A percentile compares a stretch with the other conserved stretches of the same genome.
phyloP scores from a whole-genome alignment of 768 basidiomycete genomes.

The Boletus fagicola region DNA sequence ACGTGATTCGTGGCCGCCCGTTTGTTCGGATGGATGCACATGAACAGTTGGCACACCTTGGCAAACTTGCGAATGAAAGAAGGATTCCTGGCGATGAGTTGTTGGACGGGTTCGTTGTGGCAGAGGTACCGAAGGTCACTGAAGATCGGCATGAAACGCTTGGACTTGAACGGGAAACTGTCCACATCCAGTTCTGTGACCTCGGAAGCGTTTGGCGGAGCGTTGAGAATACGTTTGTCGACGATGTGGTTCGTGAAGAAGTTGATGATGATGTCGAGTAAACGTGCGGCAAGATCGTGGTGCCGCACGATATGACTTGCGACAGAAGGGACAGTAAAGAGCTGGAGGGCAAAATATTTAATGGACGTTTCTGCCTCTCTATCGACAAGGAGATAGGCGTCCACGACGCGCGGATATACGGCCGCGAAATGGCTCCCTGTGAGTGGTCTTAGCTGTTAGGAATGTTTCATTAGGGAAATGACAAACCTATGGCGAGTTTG shows the following conservation, averaged over 20 bases:
- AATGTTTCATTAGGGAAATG: constrained; percentile 9
- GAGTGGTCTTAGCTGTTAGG: constrained; percentile 2
- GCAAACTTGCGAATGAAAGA: constrained; percentile 71
- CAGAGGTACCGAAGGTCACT: constrained; percentile 85
- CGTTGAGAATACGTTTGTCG: constrained; percentile 60
- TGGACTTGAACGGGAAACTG: constrained; percentile 85
- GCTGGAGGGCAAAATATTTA: constrained; percentile 88
- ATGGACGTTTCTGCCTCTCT: constrained; percentile 94
- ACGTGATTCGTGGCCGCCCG: constrained; percentile 81
- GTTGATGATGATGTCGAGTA: constrained; percentile 80
- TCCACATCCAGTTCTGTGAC: constrained; percentile 68
- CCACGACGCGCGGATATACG: constrained; percentile 84
- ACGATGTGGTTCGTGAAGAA: constrained; percentile 92
- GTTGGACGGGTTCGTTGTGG: constrained; percentile 77
- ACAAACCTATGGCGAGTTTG: constrained; percentile 71
- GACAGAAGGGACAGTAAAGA: constrained; percentile 89
- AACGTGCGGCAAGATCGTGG: constrained; percentile 68
- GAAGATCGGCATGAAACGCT: constrained; percentile 95
- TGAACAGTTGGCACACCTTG: constrained; percentile 82
- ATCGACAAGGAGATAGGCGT: constrained; percentile 89
- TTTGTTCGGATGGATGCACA: constrained; percentile 89
- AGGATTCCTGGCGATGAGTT: constrained; percentile 67
- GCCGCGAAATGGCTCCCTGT: constrained; percentile 80
- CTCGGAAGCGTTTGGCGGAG: constrained; percentile 17
- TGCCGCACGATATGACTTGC: constrained; percentile 74